phyloP scores from a whole-genome alignment of 768 basidiomycete genomes.

The Mycena metata region DNA sequence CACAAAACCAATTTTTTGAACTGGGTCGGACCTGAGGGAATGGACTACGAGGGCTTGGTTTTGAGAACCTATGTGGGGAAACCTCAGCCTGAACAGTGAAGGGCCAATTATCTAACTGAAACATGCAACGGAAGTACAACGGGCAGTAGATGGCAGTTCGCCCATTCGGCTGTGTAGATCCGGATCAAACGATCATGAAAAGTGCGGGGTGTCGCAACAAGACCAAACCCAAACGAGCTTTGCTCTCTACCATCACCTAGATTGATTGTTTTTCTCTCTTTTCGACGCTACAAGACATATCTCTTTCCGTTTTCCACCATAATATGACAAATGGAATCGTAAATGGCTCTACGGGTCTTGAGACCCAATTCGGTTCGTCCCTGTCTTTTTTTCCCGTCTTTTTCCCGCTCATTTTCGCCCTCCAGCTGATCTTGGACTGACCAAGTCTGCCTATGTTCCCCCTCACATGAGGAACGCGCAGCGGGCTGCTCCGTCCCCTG shows the following conservation, averaged over 20 bases:
- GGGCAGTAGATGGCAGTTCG: no score
- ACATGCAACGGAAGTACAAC: no score
- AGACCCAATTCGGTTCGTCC: conserved; percentile 79
- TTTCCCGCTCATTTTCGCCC: conserved; percentile 26
- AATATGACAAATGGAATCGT: conserved; percentile 94
- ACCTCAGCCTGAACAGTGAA: no score
- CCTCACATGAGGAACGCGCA: conserved; percentile 89
- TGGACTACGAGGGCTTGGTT: no score
- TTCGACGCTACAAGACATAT: conserved; percentile 36
- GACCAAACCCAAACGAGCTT: conserved; percentile 3
- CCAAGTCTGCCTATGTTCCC: conserved; percentile 88
- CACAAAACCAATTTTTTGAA: no score
- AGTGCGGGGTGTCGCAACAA: background rate
- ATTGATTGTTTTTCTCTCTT: conserved; percentile 36
- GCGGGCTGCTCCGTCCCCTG: conserved; percentile 81
- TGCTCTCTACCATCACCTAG: conserved; percentile 36
- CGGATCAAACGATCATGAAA: conserved; percentile 10
- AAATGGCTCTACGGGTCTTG: conserved; percentile 80
- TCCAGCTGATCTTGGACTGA: conserved; percentile 82
- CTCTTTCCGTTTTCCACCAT: conserved; percentile 32
- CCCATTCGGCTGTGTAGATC: no score
- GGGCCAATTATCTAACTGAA: no score
- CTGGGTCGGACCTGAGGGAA: no score
- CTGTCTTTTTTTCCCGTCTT: conserved; percentile 29
- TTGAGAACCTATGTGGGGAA: no score